Percentiles rank a stretch among this genome's conserved stretches.
phyloP scores from a whole-genome alignment of 148 eudicot species.

The Polygonum maritimum region DNA sequence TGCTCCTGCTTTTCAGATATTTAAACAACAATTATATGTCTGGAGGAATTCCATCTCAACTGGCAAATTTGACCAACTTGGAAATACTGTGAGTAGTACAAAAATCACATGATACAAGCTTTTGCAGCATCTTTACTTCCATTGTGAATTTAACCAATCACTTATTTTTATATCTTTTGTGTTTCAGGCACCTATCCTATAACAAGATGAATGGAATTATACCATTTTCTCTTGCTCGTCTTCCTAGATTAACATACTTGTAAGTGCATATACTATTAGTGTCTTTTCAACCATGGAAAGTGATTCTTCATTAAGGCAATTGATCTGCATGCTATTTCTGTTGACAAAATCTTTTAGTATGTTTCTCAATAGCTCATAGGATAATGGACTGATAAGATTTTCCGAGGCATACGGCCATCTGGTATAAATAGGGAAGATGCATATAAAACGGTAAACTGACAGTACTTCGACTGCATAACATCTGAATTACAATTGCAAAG shows the following conservation, averaged over 20 bases:
- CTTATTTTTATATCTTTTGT: conserved; percentile 13
- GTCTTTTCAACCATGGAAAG: background rate
- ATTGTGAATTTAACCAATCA: background rate
- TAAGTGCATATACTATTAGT: conserved; percentile 27
- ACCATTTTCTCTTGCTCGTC: conserved; percentile 70
- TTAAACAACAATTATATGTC: conserved; percentile 84
- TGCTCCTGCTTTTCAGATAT: conserved; percentile 36
- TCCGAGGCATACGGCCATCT: background rate
- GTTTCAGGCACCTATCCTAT: conserved; percentile 65
- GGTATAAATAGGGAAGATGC: background rate
- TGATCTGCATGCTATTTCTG: background rate
- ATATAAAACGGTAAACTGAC: background rate
- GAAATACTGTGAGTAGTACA: conserved; percentile 75
- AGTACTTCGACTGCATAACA: background rate
- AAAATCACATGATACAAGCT: background rate
- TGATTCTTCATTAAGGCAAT: background rate
- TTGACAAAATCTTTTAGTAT: background rate
- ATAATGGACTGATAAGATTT: background rate
- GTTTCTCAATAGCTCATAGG: background rate
- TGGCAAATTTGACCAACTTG: conserved; percentile 79
- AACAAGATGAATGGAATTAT: conserved; percentile 94
- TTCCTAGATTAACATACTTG: conserved; percentile 89
- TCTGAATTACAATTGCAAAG: background rate
- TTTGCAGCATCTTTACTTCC: conserved; percentile 5
- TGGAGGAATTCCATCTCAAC: conserved; percentile 91